phyloP scores from a whole-genome alignment of 306 rosid species.

The Hippophae rhamnoides region DNA sequence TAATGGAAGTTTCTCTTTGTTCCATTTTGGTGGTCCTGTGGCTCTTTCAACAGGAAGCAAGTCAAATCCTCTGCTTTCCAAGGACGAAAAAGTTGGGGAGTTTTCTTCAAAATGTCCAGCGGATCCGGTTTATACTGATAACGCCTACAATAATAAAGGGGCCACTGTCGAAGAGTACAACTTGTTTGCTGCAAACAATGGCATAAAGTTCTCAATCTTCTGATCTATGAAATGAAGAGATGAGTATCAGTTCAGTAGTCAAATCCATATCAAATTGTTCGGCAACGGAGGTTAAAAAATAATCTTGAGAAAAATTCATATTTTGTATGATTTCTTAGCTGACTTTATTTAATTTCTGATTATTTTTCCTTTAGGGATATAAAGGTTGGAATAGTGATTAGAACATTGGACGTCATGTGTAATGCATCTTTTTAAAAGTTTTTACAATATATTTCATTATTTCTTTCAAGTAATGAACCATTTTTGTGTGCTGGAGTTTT shows the following conservation, averaged over 20 bases:
- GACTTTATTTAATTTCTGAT: too few species aligned
- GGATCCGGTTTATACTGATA: slow-evolving; percentile 41
- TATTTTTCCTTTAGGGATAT: too few species aligned
- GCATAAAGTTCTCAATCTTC: slow-evolving; percentile 65
- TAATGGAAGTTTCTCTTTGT: slow-evolving; percentile 61
- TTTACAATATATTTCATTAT: too few species aligned
- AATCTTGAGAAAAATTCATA: too few species aligned
- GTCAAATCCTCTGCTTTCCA: slow-evolving; percentile 27
- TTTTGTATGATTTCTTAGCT: too few species aligned
- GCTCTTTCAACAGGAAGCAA: slow-evolving; percentile 54
- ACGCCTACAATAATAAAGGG: slow-evolving; percentile 52
- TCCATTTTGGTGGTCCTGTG: slow-evolving; percentile 89
- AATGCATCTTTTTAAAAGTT: too few species aligned
- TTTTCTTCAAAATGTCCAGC: slow-evolving; percentile 28
- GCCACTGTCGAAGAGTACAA: slow-evolving; percentile 78
- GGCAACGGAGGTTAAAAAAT: slow-evolving; percentile 38
- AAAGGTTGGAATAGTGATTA: too few species aligned
- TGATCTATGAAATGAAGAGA: slow-evolving; percentile 36
- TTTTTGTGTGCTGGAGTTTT: too few species aligned
- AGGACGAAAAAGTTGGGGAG: slow-evolving; percentile 35
- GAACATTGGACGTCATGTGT: too few species aligned
- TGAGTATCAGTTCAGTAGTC: slow-evolving; percentile 48
- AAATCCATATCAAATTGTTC: slow-evolving; percentile 51
- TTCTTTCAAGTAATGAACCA: too few species aligned
- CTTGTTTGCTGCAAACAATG: slow-evolving; percentile 79